Base-by-base conservation (phyloP, 805 yeast species). In the Myxozyma neotropica region DNA sequence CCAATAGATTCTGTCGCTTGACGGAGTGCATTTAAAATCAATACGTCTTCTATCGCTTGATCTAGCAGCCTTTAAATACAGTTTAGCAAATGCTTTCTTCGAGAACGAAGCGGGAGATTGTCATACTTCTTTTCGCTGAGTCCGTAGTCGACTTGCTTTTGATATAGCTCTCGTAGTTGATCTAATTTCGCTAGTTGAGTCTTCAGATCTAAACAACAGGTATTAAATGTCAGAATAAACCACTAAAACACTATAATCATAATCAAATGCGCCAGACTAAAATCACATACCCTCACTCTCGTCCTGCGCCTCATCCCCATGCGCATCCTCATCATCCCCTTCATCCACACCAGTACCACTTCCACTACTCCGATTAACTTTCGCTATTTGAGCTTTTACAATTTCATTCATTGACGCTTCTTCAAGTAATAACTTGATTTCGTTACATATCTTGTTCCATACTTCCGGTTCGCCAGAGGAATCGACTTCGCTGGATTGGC, bases 31-130 rank as follows among this genome's bases (percentile, higher is more conserved):
- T 38, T 40, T 15, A 61, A 23, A 23, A 55, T 55, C 17, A 56
- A 51, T 5, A 59, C 58, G 31, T 59, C 61, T 43, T 60, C 65
- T 4, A 44, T 17, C 5, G 64, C 55, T 55, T 62, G 66, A 35
- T 62, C 65, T 17, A 61, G 43, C 2, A 59, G 19, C 12, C 64
- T 56, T 13, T 15, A 33, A 19, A 13, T 17, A n/a, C 21, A 26
- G n/a, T 15, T 8, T 31, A 19, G 12, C 38, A 35, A 35, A 3
- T 13, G 12, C 13, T 13, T n/a, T 13, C 13, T n/a, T n/a, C n/a
- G n/a, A n/a, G n/a, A n/a, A n/a, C n/a, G n/a, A n/a, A n/a, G n/a
- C n/a, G n/a, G n/a, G n/a, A n/a, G n/a, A n/a, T n/a, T n/a, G n/a
- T n/a, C 51, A n/a, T 53, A 60, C 64, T 36, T 46, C 33, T 62